phyloP scores from a whole-genome alignment of 2,329 filamentous ascomycete species.

The Knufia fluminis region DNA sequence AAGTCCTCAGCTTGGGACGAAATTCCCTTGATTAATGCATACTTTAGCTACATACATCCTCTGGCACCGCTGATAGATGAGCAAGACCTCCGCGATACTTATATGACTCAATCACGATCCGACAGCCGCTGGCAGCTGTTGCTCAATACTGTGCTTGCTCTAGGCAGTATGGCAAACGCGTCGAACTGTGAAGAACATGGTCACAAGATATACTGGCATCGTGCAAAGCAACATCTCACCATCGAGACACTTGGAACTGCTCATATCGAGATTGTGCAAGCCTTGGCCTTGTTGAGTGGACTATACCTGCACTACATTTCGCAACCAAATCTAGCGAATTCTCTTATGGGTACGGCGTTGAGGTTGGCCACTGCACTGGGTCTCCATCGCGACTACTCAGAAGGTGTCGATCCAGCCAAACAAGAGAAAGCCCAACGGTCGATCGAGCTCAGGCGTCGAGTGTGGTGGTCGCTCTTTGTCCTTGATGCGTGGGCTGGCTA shows the following conservation, averaged over 20 bases:
- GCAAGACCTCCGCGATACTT: constrained; percentile 57
- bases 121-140: constrained; percentile 64
- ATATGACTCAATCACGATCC: constrained; percentile 51
- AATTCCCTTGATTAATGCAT: constrained; percentile 62
- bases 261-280: constrained; percentile 64
- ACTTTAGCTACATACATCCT: constrained; percentile 63
- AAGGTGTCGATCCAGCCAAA: constrained; percentile 35
- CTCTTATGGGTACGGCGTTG: constrained; percentile 60
- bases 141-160: constrained; percentile 66
- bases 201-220: constrained; percentile 52
- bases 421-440: constrained; percentile 39
- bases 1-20: constrained; percentile 52
- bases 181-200: constrained; percentile 44
- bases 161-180: constrained; percentile 61
- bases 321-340: constrained; percentile 66
- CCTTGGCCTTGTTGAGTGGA: constrained; percentile 61
- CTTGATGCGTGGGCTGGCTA: constrained; percentile 66
- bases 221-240: constrained; percentile 56
- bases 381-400: constrained; percentile 55
- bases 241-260: constrained; percentile 61
- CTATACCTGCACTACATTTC: constrained; percentile 73
- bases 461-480: constrained; percentile 68
- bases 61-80: constrained; percentile 68
- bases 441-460: constrained; percentile 54
- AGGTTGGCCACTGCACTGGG: constrained; percentile 67